Percentiles rank a stretch among this genome's conserved stretches.
Conservation (phyloP, 371 early-diverging fungal species). For the Funneliformis caledonium region DNA sequence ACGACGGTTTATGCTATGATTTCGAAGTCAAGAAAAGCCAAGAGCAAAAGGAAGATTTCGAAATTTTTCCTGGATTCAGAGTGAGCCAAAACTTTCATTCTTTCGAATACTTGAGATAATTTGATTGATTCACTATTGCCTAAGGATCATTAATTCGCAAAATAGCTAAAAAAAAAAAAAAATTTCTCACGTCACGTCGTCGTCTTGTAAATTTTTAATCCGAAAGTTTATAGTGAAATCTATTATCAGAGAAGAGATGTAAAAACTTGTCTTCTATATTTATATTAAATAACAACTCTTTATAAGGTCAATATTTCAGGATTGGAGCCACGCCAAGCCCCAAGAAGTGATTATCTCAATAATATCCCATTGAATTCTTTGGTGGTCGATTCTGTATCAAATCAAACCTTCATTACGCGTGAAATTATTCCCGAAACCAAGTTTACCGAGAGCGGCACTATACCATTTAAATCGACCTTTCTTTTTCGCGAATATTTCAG, state of each 20-base stretch:
- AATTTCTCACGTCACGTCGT: too few species aligned
- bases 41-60: slow-evolving; percentile 32
- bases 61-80: slow-evolving; percentile 18
- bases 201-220: too few species aligned
- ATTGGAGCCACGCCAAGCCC: background rate
- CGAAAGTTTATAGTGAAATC: too few species aligned
- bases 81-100: background rate
- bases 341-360: background rate
- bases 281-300: background rate
- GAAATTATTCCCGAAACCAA: background rate
- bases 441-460: background rate
- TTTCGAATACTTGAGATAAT: too few species aligned
- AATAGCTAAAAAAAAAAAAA: too few species aligned
- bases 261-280: background rate
- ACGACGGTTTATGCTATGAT: background rate
- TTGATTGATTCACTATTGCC: too few species aligned
- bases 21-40: slow-evolving; percentile 36
- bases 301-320: background rate
- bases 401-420: slow-evolving; percentile 31
- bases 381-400: slow-evolving; percentile 37
- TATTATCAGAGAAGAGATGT: too few species aligned
- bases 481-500: slow-evolving; percentile 20
- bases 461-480: background rate
- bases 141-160: too few species aligned
- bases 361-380: background rate